Conservation (phyloP, 2,329 filamentous ascomycete species). For the Arthrobotrys sphaeroides region DNA sequence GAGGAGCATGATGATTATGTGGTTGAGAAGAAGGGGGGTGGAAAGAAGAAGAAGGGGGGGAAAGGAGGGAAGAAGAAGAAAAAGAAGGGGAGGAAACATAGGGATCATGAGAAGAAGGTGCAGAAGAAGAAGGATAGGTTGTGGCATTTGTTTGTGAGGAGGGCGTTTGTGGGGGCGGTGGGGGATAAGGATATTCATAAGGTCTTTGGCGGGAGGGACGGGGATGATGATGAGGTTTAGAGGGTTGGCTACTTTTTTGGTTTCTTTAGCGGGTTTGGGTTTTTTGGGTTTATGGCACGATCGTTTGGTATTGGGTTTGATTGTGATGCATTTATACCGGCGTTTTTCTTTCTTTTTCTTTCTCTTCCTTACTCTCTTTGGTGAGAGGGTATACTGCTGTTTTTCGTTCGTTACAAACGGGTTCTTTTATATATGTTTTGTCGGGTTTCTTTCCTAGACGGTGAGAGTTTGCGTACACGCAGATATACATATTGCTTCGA, state of each 20-base stretch:
- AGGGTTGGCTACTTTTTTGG: not conserved
- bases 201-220: constrained; percentile 1
- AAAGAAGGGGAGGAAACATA: constrained; percentile 52
- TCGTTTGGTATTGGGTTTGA: not conserved
- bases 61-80: constrained; percentile 41
- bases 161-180: constrained; percentile 57
- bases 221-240: not conserved
- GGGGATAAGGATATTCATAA: constrained; percentile 51
- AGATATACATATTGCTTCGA: not conserved
- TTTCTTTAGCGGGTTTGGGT: constrained; percentile 16
- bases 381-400: not conserved
- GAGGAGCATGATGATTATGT: constrained; percentile 37
- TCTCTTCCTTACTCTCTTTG: not conserved
- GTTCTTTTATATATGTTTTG: not conserved
- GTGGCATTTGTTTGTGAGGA: constrained; percentile 61
- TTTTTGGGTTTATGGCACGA: not conserved
- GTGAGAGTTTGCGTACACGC: constrained; percentile 2
- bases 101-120: constrained; percentile 51
- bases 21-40: constrained; percentile 54
- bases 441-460: not conserved
- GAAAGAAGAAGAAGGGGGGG: constrained; percentile 5
- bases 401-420: not conserved
- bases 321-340: constrained; percentile 10
- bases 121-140: constrained; percentile 60
- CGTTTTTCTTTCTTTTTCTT: not conserved